phyloP scores from a whole-genome alignment of 345 rosid species.

The Rhodamnia rubescens region DNA sequence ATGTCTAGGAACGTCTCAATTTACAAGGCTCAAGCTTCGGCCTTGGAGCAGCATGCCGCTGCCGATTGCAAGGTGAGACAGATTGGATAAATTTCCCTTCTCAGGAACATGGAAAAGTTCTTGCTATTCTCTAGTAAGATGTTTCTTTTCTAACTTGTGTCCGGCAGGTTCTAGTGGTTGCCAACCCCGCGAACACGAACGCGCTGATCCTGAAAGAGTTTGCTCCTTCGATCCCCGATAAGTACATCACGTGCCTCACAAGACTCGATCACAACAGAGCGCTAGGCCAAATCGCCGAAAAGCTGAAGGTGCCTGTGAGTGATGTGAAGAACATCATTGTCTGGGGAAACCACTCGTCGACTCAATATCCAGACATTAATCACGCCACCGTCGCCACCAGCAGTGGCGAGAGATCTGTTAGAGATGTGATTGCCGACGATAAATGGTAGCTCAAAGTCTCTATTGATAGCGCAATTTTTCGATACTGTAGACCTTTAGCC shows the following conservation, averaged over 20 bases:
- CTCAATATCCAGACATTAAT: conserved; percentile 79
- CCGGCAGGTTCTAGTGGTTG: conserved; percentile 48
- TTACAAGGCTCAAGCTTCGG: conserved; percentile 82
- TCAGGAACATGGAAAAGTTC: neutral
- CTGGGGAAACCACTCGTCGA: conserved; percentile 93
- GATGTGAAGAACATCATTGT: conserved; percentile 63
- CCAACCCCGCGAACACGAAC: conserved; percentile 90
- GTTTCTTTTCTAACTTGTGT: neutral
- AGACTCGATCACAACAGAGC: conserved; percentile 86
- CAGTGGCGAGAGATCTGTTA: conserved; percentile 28
- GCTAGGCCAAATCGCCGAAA: conserved; percentile 57
- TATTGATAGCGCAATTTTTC: neutral
- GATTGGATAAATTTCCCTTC: neutral
- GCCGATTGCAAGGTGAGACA: conserved; percentile 50
- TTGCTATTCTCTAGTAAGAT: neutral
- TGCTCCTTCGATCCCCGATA: conserved; percentile 70
- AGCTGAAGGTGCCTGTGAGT: conserved; percentile 35
- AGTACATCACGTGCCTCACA: conserved; percentile 74
- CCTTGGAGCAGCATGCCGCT: conserved; percentile 64
- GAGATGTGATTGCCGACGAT: conserved; percentile 42
- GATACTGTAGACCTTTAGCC: neutral
- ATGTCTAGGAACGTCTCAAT: conserved; percentile 56
- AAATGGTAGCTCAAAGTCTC: conserved; percentile 25
- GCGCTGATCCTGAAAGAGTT: conserved; percentile 71
- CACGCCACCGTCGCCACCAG: conserved; percentile 42